Conservation (phyloP, 495 filamentous ascomycete species). For the Xylaria bambusicola region DNA sequence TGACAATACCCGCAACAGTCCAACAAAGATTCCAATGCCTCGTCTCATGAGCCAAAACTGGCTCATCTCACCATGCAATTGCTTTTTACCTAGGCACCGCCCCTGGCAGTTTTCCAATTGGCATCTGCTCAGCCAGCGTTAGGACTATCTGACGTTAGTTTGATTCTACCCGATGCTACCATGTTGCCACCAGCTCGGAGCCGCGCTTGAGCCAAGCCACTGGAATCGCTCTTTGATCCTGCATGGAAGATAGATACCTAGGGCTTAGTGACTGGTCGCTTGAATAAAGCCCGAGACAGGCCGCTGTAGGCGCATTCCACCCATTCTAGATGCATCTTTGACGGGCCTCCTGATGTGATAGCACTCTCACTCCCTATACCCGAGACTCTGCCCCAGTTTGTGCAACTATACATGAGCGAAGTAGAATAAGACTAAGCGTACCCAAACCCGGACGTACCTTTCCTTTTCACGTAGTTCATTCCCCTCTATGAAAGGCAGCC, state of each 20-base stretch:
- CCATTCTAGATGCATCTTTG: background rate
- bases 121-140: conserved; percentile 12
- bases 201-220: conserved; percentile 10
- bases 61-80: background rate
- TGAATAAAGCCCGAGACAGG: conserved; percentile 3
- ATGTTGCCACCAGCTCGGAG: conserved; percentile 11
- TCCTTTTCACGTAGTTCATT: background rate
- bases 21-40: background rate
- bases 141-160: conserved; percentile 9
- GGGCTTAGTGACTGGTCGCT: background rate
- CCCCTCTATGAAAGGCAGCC: too few relatives aligned
- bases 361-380: background rate
- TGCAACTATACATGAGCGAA: background rate
- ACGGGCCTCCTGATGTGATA: background rate
- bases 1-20: background rate
- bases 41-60: background rate
- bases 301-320: background rate
- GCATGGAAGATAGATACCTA: background rate
- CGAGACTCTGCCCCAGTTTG: background rate
- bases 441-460: background rate
- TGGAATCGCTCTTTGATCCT: background rate
- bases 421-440: background rate
- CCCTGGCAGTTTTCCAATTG: background rate
- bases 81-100: background rate
- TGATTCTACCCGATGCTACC: conserved; percentile 6